Conservation (phyloP, 2,329 filamentous ascomycete species). For the Thermomyces lanuginosus region DNA sequence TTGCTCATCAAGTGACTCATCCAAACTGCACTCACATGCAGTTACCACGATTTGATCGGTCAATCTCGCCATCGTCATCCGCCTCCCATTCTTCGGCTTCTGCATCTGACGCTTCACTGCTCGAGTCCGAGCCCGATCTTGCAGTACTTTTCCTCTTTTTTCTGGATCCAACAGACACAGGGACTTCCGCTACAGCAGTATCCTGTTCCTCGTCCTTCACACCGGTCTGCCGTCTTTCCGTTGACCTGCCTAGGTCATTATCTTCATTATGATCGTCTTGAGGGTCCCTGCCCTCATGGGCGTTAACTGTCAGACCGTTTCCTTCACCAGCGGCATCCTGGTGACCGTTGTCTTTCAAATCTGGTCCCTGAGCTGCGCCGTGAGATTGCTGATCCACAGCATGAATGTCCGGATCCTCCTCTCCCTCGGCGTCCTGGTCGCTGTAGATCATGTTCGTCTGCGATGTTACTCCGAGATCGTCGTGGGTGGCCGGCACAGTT, state of each 20-base stretch:
- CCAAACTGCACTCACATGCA: slow-evolving; percentile 41
- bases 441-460: slow-evolving; percentile 22
- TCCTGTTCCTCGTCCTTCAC: slow-evolving; percentile 22
- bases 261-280: slow-evolving; percentile 26
- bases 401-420: slow-evolving; percentile 27
- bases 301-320: slow-evolving; percentile 21
- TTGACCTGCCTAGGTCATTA: slow-evolving; percentile 22
- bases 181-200: slow-evolving; percentile 28
- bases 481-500: slow-evolving; percentile 23
- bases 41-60: slow-evolving; percentile 36
- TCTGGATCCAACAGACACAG: slow-evolving; percentile 21
- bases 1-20: slow-evolving; percentile 10
- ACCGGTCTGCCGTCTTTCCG: slow-evolving; percentile 14
- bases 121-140: slow-evolving; percentile 22
- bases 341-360: slow-evolving; percentile 14
- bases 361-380: slow-evolving; percentile 22
- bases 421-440: slow-evolving; percentile 30
- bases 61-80: slow-evolving; percentile 30
- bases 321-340: slow-evolving; percentile 9
- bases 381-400: slow-evolving; percentile 25
- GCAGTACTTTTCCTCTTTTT: slow-evolving; percentile 29
- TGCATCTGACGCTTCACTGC: slow-evolving; percentile 43
- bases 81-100: slow-evolving; percentile 35
- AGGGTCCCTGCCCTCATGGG: slow-evolving; percentile 11
- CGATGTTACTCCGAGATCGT: slow-evolving; percentile 18